A percentile compares a stretch with the other conserved stretches of the same genome.
Conservation (phyloP, 2,329 filamentous ascomycete genomes). For the Clonostachys chloroleuca region DNA sequence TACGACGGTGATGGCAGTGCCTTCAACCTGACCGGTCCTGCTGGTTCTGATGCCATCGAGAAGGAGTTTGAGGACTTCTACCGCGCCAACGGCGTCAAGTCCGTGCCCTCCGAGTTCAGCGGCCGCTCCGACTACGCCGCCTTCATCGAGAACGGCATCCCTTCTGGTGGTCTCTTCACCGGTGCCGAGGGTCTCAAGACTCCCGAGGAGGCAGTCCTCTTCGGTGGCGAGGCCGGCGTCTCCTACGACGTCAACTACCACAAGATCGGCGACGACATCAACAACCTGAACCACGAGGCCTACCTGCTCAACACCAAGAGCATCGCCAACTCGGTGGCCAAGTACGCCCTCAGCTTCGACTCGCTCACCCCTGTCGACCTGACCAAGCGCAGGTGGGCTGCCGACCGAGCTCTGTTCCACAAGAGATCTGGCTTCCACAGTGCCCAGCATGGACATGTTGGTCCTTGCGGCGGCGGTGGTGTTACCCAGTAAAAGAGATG, state of each 20-base stretch:
- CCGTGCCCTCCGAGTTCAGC: constrained; percentile 58
- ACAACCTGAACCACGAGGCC: constrained; percentile 32
- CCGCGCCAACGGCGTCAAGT: constrained; percentile 37
- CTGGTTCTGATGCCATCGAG: constrained; percentile 56
- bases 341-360: constrained; percentile 31
- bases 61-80: constrained; percentile 54
- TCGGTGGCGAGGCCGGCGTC: constrained; percentile 55
- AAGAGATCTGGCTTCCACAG: constrained; percentile 12
- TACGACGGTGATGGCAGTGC: constrained; percentile 58
- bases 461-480: constrained; percentile 1
- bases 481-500: too few species aligned
- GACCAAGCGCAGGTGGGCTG: constrained; percentile 18
- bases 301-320: constrained; percentile 38
- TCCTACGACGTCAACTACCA: constrained; percentile 42
- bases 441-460: constrained; percentile 11
- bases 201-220: constrained; percentile 49
- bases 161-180: constrained; percentile 65
- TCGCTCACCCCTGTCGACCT: constrained; percentile 18
- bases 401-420: constrained; percentile 18
- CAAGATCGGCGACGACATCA: constrained; percentile 33
- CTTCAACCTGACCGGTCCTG: constrained; percentile 48
- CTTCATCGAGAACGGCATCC: constrained; percentile 62
- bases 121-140: constrained; percentile 64
- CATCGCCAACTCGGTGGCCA: constrained; percentile 33
- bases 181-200: constrained; percentile 64